Evolutionary conservation across 164 flowering plant genomes (phyloP).

Genomic region (Umbellularia californica): DNA sequence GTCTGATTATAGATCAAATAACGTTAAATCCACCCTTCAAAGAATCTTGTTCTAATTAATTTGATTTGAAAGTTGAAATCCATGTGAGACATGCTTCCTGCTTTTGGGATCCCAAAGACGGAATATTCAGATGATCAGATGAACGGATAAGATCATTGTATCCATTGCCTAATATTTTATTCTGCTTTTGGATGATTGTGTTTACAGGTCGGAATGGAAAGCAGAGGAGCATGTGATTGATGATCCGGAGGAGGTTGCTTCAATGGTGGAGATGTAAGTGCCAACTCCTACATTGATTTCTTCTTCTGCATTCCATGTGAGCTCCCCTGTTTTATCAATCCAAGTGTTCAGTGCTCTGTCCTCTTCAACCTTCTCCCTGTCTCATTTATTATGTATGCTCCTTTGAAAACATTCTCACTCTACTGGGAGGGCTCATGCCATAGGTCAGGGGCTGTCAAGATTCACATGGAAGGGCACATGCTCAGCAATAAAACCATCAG

Average conservation of each 20-base stretch:
- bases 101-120: neutral
- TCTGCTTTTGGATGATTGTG: neutral
- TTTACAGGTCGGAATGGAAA: constrained; percentile 22
- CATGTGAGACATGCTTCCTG: neutral
- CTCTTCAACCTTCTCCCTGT: neutral
- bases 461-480: neutral
- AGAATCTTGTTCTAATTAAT: too few relatives aligned
- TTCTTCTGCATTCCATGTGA: neutral
- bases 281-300: neutral
- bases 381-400: too few relatives aligned
- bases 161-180: neutral
- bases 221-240: neutral
- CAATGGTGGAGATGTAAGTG: neutral
- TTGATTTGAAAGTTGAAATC: neutral
- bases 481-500: neutral
- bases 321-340: neutral
- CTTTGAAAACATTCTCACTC: neutral
- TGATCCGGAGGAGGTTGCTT: constrained; percentile 1
- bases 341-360: neutral
- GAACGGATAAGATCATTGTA: neutral
- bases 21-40: too few relatives aligned
- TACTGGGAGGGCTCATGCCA: neutral
- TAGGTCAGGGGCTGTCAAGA: neutral
- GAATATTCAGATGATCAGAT: neutral
- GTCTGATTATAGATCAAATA: too few relatives aligned